phyloP scores from a whole-genome alignment of 805 yeast genomes.

The Nakazawaea anatomiae region DNA sequence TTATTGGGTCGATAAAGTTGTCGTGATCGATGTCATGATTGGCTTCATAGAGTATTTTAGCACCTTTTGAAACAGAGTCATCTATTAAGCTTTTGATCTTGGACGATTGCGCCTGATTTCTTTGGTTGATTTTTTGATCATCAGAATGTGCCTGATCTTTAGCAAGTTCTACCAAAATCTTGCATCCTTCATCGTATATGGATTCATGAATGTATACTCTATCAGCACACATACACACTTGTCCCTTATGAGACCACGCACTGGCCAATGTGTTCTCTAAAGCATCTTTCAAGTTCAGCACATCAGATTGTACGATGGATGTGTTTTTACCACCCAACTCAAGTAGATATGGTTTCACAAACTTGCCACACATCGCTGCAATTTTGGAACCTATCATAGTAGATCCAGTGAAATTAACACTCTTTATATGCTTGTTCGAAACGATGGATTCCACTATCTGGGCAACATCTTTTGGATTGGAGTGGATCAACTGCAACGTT shows the following conservation, averaged over 20 bases:
- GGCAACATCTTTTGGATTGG: conserved; percentile 21
- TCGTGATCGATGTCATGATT: conserved; percentile 1
- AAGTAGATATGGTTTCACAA: conserved; percentile 34
- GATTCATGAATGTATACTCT: conserved; percentile 28
- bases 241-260: conserved; percentile 39
- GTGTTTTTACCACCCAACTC: conserved; percentile 43
- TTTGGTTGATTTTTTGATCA: conserved; percentile 23
- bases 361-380: conserved; percentile 30
- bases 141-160: conserved; percentile 12
- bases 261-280: conserved; percentile 24
- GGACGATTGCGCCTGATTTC: conserved; percentile 21
- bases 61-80: conserved; percentile 34
- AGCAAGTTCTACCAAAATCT: conserved; percentile 13
- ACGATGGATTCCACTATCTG: conserved; percentile 22
- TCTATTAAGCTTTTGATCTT: conserved; percentile 22
- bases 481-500: conserved; percentile 30
- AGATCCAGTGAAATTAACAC: conserved; percentile 42
- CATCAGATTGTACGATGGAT: conserved; percentile 26
- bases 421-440: conserved; percentile 22
- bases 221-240: conserved; percentile 43
- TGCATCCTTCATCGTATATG: conserved; percentile 25
- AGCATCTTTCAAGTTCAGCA: conserved; percentile 27
- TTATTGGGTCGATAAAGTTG: conserved; percentile 21
- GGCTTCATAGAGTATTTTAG: conserved; percentile 23
- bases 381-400: conserved; percentile 31